phyloP scores from a whole-genome alignment of 495 filamentous ascomycete species.

The Xylaria castorea region DNA sequence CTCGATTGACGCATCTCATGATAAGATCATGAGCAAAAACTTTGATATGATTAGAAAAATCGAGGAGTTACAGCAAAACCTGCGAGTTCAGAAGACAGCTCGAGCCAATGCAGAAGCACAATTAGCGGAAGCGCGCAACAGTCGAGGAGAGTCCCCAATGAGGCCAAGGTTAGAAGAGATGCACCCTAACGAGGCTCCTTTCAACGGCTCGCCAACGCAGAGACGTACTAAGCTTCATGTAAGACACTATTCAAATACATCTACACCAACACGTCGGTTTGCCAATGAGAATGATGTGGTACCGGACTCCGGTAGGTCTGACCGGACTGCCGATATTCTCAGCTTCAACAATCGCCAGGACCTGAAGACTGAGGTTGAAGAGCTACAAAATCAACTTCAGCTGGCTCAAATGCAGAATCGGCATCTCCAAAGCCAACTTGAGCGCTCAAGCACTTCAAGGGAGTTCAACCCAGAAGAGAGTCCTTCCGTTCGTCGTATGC shows the following conservation, averaged over 20 bases:
- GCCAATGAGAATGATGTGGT: constrained; percentile 61
- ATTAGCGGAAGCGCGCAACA: constrained; percentile 78
- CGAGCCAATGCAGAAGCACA: constrained; percentile 84
- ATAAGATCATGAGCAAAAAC: constrained; percentile 62
- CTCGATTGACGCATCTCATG: constrained; percentile 54
- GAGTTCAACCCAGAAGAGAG: constrained; percentile 78
- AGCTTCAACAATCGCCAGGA: constrained; percentile 92
- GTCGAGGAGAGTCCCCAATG: constrained; percentile 75
- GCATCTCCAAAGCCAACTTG: constrained; percentile 88
- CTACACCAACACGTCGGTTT: constrained; percentile 76
- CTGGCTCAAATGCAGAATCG: constrained; percentile 95
- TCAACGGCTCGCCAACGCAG: constrained; percentile 78
- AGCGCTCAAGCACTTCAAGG: constrained; percentile 61
- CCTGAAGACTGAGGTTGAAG: constrained; percentile 86
- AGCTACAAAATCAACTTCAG: constrained; percentile 93
- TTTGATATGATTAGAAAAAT: constrained; percentile 87
- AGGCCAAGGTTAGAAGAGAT: constrained; percentile 80
- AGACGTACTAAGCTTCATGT: constrained; percentile 74
- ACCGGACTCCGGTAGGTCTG: constrained; percentile 83
- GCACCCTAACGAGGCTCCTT: constrained; percentile 79
- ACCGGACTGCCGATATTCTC: constrained; percentile 87
- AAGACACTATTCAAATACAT: constrained; percentile 73
- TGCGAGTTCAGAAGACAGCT: constrained; percentile 85
- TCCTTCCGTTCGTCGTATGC: constrained; percentile 79
- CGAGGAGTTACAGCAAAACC: constrained; percentile 84